Percentiles rank a stretch among this genome's conserved stretches.
Evolutionary conservation across 2,329 filamentous ascomycete genomes (phyloP).

Genomic region (Colletotrichum aenigma): DNA sequence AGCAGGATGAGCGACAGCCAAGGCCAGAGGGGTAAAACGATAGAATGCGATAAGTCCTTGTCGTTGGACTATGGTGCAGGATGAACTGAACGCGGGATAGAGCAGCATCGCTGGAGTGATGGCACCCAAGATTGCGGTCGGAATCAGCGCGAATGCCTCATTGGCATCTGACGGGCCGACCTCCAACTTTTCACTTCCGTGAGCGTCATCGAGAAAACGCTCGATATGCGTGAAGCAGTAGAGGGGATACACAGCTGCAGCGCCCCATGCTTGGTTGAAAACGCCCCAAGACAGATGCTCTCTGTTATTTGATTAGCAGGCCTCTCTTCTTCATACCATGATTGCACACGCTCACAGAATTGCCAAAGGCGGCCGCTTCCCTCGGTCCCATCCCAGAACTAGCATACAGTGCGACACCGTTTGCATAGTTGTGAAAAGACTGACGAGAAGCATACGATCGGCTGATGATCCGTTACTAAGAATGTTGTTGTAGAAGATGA

Average conservation of each 20-base stretch:
- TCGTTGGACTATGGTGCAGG: neutral
- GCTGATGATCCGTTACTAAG: neutral
- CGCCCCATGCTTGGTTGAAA: neutral
- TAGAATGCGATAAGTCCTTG: neutral
- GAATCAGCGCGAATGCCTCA: neutral
- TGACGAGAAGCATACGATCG: neutral
- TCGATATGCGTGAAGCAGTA: neutral
- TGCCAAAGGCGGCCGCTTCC: neutral
- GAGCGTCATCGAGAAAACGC: neutral
- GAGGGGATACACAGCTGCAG: neutral
- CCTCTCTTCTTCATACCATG: too few relatives aligned
- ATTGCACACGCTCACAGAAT: neutral
- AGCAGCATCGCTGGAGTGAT: neutral
- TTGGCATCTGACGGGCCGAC: neutral
- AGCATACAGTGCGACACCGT: neutral
- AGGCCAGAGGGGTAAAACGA: neutral
- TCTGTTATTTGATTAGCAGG: neutral
- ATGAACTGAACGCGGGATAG: neutral
- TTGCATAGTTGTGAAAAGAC: neutral
- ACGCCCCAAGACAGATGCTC: neutral
- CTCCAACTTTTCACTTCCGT: neutral
- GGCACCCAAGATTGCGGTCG: neutral
- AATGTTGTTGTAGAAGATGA: slow-evolving; percentile 8
- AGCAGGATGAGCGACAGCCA: neutral
- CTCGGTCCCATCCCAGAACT: neutral